Base-by-base conservation (phyloP, 225 moss, liverwort and hornwort genomes). In the Bryoerythrophyllum caledonicum region DNA sequence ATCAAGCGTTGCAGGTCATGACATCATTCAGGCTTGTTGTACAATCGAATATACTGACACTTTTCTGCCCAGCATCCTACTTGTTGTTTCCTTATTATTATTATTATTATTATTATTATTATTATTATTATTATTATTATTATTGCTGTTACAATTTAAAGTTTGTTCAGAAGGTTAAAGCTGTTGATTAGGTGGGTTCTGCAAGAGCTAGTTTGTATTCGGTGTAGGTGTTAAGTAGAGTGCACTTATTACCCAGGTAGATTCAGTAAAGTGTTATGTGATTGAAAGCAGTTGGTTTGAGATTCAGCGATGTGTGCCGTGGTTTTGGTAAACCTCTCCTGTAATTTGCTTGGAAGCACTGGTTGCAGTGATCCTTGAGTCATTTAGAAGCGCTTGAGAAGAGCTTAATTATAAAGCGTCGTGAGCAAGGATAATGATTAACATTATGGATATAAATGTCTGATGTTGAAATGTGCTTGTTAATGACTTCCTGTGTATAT, bases 1-100 rank as follows among this genome's bases (percentile, higher is more conserved):
- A 74, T 80, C 62, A 86, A 74, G 80, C 77, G 65, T 73, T 75
- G 79, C 79, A 85, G 82, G 75, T 81, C 79, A 72, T 71, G 78
- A 34, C 78, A 61, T 62, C 57, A 72, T 79, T 54, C 78, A 76
- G 76, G 71, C 67, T 10, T 10, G 40, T 76, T 49, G 26, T 75
- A n/a, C n/a, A n/a, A n/a, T n/a, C 79, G 79, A 81, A 75, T 63
- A 75, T 56, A 34, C 66, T 30, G 66, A 43, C 53, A 64, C 76
- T 67, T 76, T 68, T 71, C 77, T 60, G 77, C 59, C 59, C 54
- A 38, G n/a, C n/a, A n/a, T n/a, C n/a, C 20, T 40, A 13, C 25
- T 53, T 58, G 44, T 34, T n/a, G n/a, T n/a, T n/a, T n/a, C n/a
- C n/a, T n/a, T n/a, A n/a, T n/a, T n/a, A n/a, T n/a, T n/a, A n/a